Evolutionary conservation across 2,329 filamentous ascomycete genomes (phyloP), one percentile per base, ranked within the genome.

Genomic region (Trichoderma hamatum): DNA sequence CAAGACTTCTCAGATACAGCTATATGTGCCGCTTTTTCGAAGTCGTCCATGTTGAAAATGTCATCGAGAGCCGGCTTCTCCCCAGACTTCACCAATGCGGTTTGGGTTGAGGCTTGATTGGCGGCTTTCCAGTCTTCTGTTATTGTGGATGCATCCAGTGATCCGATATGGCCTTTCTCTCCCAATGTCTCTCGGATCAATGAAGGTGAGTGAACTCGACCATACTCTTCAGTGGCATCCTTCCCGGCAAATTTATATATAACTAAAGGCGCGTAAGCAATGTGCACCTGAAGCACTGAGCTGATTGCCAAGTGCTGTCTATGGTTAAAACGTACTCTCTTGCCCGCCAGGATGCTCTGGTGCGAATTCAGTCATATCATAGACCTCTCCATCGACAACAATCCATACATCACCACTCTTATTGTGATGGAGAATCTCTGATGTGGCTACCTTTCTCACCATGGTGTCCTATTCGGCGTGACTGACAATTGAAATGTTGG

Each of bases 371-470:
- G 64, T 67, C 30, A 67, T 67, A 19, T 67, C 54, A 9, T 67
- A 67, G 5, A 67, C 64, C 39, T 67, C 54, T 43, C 64, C 64
- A 11, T 67, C 39, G n/a, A 67, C 64, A 4, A 67, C 64, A 58
- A 51, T 67, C 64, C 64, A 67, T 32, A 49, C 6, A 21, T 67
- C 54, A 5, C 28, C 64, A 19, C 16, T 21, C 28, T 59, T 58
- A 9, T 67, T 59, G n/a, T 67, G 64, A 28, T 39, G 64, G n/a
- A 9, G 1, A 28, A 67, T 43, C 21, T 59, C 64, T 19, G 5
- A 10, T 21, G 64, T 28, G 9, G 64, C 24, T 5, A 67, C 21
- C 3, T 67, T 67, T 36, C 54, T 51, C 21, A 14, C 16, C 64
- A 59, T 67, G 28, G 5, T 26, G n/a, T 26, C 21, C 13, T 34